Evolutionary conservation across 2,329 filamentous ascomycete species (phyloP).

Genomic region (Periconia sp.): DNA sequence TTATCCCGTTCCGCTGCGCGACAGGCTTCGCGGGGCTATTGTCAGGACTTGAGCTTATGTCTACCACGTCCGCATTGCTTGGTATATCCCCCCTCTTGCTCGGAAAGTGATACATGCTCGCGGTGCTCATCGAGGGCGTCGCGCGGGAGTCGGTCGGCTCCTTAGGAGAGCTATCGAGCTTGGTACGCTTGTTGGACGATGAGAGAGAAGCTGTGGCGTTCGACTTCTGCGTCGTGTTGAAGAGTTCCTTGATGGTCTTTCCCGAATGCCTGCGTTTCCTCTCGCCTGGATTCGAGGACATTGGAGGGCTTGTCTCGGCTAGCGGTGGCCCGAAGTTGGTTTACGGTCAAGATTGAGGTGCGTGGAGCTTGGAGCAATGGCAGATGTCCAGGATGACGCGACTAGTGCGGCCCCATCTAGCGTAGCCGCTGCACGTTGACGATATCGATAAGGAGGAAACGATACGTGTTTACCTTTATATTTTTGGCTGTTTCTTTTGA

Average conservation of each 20-base stretch:
- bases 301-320: constrained; percentile 24
- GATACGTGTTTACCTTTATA: neutral
- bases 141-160: constrained; percentile 11
- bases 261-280: constrained; percentile 46
- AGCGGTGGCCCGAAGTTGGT: constrained; percentile 15
- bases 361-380: constrained; percentile 23
- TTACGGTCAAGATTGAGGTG: no score
- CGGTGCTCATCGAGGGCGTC: constrained; percentile 32
- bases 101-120: constrained; percentile 44
- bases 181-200: constrained; percentile 38
- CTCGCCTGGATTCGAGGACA: constrained; percentile 38
- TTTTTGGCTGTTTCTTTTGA: no score
- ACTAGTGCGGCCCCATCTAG: constrained; percentile 16
- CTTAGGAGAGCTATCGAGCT: constrained; percentile 31
- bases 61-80: constrained; percentile 27
- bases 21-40: constrained; percentile 50
- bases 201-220: constrained; percentile 31
- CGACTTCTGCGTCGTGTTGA: constrained; percentile 40
- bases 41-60: constrained; percentile 44
- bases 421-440: constrained; percentile 12
- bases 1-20: constrained; percentile 44
- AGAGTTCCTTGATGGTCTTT: constrained; percentile 43
- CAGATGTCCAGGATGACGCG: constrained; percentile 33
- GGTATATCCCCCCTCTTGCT: constrained; percentile 31
- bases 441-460: constrained; percentile 7